These are phyloP conservation scores for Hibiscus mutabilis DNA, from an alignment of 345 rosid genomes.

Conservation along the genomic window DNA sequence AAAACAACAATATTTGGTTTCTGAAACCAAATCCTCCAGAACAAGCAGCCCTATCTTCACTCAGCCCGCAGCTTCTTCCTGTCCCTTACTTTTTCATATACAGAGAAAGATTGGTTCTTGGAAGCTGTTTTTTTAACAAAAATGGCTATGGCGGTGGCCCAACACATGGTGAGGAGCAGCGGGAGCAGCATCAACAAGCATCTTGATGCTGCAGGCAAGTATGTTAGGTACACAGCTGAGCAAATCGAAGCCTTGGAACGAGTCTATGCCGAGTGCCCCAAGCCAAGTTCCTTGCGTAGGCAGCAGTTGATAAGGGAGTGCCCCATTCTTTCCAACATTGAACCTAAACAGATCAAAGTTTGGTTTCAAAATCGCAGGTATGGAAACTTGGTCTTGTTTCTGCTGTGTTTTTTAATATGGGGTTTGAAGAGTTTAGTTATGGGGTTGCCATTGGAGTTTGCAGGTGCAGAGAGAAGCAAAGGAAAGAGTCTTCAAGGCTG, in stretches of 20 bases:
- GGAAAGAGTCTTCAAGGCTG: constrained; percentile 90
- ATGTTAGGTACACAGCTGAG: constrained; percentile 94
- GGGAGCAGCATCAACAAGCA: constrained; percentile 84
- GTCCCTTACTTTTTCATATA: not conserved
- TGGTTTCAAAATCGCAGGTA: constrained; percentile 99
- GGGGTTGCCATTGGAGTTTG: constrained; percentile 11
- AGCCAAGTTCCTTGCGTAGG: constrained; percentile 91
- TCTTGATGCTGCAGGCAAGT: constrained; percentile 66
- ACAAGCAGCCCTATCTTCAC: constrained; percentile 8
- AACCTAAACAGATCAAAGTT: constrained; percentile 99
- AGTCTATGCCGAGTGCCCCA: constrained; percentile 94
- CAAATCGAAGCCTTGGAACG: constrained; percentile 99
- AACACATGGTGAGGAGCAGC: constrained; percentile 71
- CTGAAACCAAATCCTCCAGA: constrained; percentile 15
- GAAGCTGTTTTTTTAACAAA: constrained; percentile 5
- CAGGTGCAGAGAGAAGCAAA: constrained; percentile 99
- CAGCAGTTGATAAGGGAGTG: constrained; percentile 97
- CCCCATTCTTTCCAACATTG: constrained; percentile 88
- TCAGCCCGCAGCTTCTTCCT: constrained; percentile 2
- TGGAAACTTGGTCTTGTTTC: not conserved
- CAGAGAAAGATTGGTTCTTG: constrained; percentile 11
- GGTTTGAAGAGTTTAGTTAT: no score
- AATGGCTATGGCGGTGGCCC: constrained; percentile 64
- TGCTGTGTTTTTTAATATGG: no score
- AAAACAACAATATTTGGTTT: constrained; percentile 17